These are phyloP conservation scores for Cubamyces lactineus DNA, from an alignment of 768 basidiomycete genomes.

Conservation along the genomic window DNA sequence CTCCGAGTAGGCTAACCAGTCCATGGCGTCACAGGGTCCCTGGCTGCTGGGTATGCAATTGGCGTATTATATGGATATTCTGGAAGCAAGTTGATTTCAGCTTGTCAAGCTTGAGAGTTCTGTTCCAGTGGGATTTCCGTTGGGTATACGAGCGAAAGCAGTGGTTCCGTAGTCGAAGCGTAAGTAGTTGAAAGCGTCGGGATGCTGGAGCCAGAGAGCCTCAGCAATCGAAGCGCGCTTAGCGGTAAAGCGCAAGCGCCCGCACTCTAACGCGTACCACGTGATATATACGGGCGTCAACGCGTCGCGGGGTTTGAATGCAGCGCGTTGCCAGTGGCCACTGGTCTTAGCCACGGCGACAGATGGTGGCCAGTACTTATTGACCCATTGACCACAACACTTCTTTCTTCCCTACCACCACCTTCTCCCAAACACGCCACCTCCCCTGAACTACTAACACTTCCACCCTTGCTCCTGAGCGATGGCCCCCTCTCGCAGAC, in stretches of 20 bases:
- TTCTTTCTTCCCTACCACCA: neutral
- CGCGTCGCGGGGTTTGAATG: constrained; percentile 3
- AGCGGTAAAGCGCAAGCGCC: neutral
- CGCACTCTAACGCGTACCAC: neutral
- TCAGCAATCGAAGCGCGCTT: neutral
- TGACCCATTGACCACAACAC: neutral
- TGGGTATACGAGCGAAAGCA: no score
- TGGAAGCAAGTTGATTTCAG: no score
- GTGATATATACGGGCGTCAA: neutral
- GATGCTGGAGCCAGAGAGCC: no score
- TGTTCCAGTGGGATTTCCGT: no score
- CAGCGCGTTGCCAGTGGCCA: constrained; percentile 2
- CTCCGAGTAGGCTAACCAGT: constrained; percentile 13
- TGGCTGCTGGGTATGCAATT: no score
- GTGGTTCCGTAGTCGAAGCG: no score
- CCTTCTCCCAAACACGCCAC: neutral
- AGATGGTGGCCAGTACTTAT: neutral
- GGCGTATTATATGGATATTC: no score
- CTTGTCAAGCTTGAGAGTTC: no score
- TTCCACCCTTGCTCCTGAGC: no score
- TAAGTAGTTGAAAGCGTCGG: no score
- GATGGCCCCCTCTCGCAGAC: constrained; percentile 3
- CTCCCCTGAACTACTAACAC: no score
- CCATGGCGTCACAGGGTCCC: constrained; percentile 4
- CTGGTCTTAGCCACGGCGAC: constrained; percentile 4